Base-by-base conservation (phyloP, 257 asterid genomes). In the Forsythia suspensa region DNA sequence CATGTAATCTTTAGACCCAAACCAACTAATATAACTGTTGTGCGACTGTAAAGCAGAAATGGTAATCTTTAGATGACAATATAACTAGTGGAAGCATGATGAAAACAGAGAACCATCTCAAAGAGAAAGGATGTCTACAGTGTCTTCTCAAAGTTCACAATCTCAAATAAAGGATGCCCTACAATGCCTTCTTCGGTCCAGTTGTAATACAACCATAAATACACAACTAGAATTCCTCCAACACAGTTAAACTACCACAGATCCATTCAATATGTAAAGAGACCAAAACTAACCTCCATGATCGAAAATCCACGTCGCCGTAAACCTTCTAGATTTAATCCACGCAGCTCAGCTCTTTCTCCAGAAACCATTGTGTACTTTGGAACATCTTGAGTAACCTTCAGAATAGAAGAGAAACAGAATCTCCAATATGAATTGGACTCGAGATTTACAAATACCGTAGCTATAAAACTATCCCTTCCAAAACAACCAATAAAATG, bases 321-420 rank as follows among this genome's bases (percentile, higher is more conserved):
- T 52, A 95, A 85, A 77, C 99, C 99, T 93, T 95, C 98, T 16
- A 89, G 86, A 84, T 95, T 95, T 80, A 95, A 77, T 65, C 98
- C 98, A 74, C 96, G 98, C 63, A 95, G 85, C 86, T 88, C 95
- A 87, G 99, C 99, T 82, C 99, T 91, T 87, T 95, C 97, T 79
- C 99, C 98, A 21, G 97, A 90, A 76, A 95, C 97, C 97, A 93
- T 89, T 70, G 91, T 89, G 92, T 92, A 95, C 82, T 85, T 92
- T 9, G 99, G 99, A 20, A 95, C 97, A 85, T 93, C 99, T 86
- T 93, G 97, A 15, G 97, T 88, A 76, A 95, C 92, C 98, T 95
- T 66, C 78, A 57, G 39, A 46, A 59, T 21, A 66, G 42, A 55
- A 73, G 40, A 74, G 9, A 78, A 48, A 66, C 55, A 63, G 9